Base-by-base conservation (phyloP, 2,329 filamentous ascomycete genomes). In the Aureobasidium sp. region DNA sequence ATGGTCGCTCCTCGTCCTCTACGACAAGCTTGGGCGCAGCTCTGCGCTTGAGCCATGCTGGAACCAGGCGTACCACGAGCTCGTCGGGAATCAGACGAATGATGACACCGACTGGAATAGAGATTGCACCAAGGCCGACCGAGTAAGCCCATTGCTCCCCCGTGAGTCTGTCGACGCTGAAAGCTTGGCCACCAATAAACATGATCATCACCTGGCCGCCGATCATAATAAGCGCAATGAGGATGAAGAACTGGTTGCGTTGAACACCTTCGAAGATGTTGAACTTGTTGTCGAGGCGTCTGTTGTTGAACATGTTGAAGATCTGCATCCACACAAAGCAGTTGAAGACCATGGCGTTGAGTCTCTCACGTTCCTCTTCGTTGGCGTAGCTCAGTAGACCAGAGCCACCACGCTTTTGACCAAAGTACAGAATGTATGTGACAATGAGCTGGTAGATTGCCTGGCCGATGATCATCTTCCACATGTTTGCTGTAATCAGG, bases 271-370 rank as follows among this genome's bases (percentile, higher is more conserved):
- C 93, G 63, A 97, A 93, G 64, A 97, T 91, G 75, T 97, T 97
- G 80, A 96, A 92, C 60, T 85, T 83, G 75, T 97, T 97, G 73
- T 97, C 93, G 59, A 97, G 80, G 13, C 93, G 90, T 62, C 93
- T 90, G 76, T 95, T 96, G 78, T 97, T 97, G 82, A 95, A 89
- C 71, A 95, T 88, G 75, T 97, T 97, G 79, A 97, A 97, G 67
- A 97, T 95, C 69, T 97, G 93, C 92, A 97, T 96, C 93, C 93
- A 97, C 57, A 96, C 93, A 71, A 97, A 97, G 0, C 90, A 94
- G 78, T 97, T 97, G 81, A 97, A 97, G 8, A 97, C 89, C 50
- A 97, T 81, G 2, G 91, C 95, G 60, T 85, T 79, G 62, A 95
- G 79, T 67, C 88, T 79, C 15, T 74, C 70, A 8, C 81, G 71